Conservation (phyloP, 768 basidiomycete species). For the Leccinum aurantiacum region DNA sequence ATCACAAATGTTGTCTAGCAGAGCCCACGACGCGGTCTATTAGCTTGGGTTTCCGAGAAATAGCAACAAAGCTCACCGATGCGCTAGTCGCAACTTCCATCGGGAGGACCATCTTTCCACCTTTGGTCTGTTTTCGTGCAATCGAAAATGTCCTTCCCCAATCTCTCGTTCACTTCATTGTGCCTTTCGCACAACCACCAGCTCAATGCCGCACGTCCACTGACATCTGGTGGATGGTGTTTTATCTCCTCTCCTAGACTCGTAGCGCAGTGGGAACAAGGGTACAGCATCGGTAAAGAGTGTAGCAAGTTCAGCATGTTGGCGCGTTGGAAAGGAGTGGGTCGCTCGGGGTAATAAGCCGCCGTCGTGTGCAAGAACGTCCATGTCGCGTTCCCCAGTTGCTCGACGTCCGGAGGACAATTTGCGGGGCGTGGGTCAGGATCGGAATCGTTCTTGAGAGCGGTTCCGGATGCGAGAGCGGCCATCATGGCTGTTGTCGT, state of each 20-base stretch:
- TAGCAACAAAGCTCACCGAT: slow-evolving; percentile 9
- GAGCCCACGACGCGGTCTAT: not conserved
- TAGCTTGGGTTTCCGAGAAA: not conserved
- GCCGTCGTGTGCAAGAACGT: slow-evolving; percentile 95
- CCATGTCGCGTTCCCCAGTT: slow-evolving; percentile 92
- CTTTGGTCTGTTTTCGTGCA: slow-evolving; percentile 81
- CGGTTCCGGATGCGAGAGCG: slow-evolving; percentile 32
- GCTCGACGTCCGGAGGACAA: slow-evolving; percentile 90
- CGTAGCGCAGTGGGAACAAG: slow-evolving; percentile 81
- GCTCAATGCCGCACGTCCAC: slow-evolving; percentile 63
- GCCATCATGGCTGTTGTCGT: slow-evolving; percentile 37
- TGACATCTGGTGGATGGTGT: slow-evolving; percentile 73
- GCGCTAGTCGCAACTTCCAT: slow-evolving; percentile 82
- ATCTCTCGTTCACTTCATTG: slow-evolving; percentile 85
- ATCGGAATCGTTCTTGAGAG: slow-evolving; percentile 28
- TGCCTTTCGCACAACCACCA: slow-evolving; percentile 90
- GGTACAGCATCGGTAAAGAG: slow-evolving; percentile 81
- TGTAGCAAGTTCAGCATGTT: slow-evolving; percentile 82
- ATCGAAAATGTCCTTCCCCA: slow-evolving; percentile 84
- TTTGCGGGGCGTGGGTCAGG: slow-evolving; percentile 49
- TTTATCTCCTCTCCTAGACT: slow-evolving; percentile 77
- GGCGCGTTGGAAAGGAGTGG: slow-evolving; percentile 70
- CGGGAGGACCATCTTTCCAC: slow-evolving; percentile 88
- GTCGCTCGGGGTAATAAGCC: slow-evolving; percentile 89
- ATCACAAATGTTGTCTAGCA: not conserved